Evolutionary conservation across 2,329 filamentous ascomycete species (phyloP).

Genomic region (Didymella exigua): DNA sequence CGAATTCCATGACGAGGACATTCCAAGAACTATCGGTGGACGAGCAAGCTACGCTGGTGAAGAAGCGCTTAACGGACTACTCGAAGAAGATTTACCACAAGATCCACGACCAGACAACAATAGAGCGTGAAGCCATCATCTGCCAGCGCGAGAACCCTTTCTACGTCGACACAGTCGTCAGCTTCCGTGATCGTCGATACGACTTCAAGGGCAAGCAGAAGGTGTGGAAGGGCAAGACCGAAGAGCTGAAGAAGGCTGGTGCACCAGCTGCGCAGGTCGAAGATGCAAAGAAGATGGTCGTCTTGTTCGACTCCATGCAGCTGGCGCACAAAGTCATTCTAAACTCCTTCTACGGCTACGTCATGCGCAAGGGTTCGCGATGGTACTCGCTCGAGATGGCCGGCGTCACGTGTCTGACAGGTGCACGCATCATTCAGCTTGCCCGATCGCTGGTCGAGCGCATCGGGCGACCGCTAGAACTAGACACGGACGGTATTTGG

Average conservation of each 20-base stretch:
- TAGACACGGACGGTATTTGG: constrained; percentile 99
- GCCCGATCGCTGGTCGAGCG: constrained; percentile 91
- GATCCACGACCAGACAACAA: constrained; percentile 92
- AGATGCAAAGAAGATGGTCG: constrained; percentile 97
- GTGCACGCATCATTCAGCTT: constrained; percentile 95
- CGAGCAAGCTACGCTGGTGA: constrained; percentile 79
- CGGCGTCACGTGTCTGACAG: constrained; percentile 94
- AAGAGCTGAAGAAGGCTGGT: constrained; percentile 80
- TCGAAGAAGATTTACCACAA: constrained; percentile 99
- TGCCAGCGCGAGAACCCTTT: constrained; percentile 98
- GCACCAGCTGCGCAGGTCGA: constrained; percentile 80
- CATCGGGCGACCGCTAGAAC: constrained; percentile 87
- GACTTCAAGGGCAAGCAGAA: constrained; percentile 99
- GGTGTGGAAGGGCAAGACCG: constrained; percentile 97
- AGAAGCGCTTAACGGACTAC: constrained; percentile 88
- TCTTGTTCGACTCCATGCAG: constrained; percentile 93
- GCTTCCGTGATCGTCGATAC: constrained; percentile 95
- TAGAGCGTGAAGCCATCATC: constrained; percentile 94
- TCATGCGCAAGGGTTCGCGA: constrained; percentile 97
- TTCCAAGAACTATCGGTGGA: constrained; percentile 83
- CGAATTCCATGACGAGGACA: constrained; percentile 70
- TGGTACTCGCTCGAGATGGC: constrained; percentile 99
- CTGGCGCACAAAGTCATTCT: constrained; percentile 98
- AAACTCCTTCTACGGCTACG: constrained; percentile 98
- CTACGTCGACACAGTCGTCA: constrained; percentile 93